A percentile compares a stretch with the other conserved stretches of the same genome.
phyloP scores from a whole-genome alignment of 805 yeast genomes.

The Candida sonorensis region DNA sequence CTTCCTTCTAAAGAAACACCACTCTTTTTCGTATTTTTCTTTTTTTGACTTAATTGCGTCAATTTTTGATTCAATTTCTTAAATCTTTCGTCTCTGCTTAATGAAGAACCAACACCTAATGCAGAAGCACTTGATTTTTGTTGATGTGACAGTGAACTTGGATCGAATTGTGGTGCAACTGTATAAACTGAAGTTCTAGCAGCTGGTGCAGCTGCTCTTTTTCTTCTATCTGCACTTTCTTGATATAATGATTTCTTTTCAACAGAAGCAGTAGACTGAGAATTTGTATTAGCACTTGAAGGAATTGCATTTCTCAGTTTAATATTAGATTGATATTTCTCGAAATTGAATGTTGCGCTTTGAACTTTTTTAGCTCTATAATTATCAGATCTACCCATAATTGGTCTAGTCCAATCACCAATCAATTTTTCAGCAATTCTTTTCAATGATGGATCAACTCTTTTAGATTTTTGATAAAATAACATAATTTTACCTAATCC shows the following conservation, averaged over 20 bases:
- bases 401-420: slow-evolving; percentile 98
- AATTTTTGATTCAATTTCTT: slow-evolving; percentile 64
- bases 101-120: slow-evolving; percentile 44
- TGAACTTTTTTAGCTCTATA: slow-evolving; percentile 80
- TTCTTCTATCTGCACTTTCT: slow-evolving; percentile 84
- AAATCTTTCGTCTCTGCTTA: slow-evolving; percentile 70
- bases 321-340: slow-evolving; percentile 39
- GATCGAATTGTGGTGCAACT: slow-evolving; percentile 77
- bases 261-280: too few relatives aligned
- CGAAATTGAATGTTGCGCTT: slow-evolving; percentile 61
- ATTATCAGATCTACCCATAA: slow-evolving; percentile 91
- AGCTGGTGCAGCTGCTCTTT: slow-evolving; percentile 94
- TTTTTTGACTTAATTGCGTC: slow-evolving; percentile 40
- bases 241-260: slow-evolving; percentile 66
- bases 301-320: slow-evolving; percentile 23
- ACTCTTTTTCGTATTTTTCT: slow-evolving; percentile 47
- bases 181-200: slow-evolving; percentile 84
- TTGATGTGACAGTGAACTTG: slow-evolving; percentile 35
- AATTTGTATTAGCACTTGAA: slow-evolving; percentile 17
- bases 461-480: slow-evolving; percentile 85
- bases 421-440: slow-evolving; percentile 84
- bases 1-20: slow-evolving; percentile 82
- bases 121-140: slow-evolving; percentile 31
- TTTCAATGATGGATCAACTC: slow-evolving; percentile 82
- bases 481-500: slow-evolving; percentile 91